Conservation (phyloP, 2,329 filamentous ascomycete genomes). For the Alternaria panax region DNA sequence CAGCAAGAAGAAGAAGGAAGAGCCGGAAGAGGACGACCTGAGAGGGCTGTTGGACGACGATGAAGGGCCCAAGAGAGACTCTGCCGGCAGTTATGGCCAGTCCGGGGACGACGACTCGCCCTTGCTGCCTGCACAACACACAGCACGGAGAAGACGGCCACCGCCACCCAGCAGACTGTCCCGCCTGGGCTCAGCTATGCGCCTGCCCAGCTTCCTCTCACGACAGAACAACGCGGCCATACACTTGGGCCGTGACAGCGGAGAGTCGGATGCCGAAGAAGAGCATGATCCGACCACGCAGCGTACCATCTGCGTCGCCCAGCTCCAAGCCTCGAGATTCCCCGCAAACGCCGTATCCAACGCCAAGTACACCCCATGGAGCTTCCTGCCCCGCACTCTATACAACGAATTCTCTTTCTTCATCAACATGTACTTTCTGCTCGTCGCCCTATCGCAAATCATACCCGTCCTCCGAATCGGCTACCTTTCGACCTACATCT, state of each 20-base stretch:
- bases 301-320: conserved; percentile 78
- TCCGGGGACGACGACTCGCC: conserved; percentile 74
- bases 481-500: conserved; percentile 93
- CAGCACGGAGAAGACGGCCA: conserved; percentile 31
- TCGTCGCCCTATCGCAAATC: conserved; percentile 92
- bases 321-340: conserved; percentile 75
- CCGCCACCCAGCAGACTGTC: conserved; percentile 50
- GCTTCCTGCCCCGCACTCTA: conserved; percentile 89
- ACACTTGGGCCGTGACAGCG: conserved; percentile 32
- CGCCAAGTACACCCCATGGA: conserved; percentile 95
- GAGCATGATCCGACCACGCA: conserved; percentile 70
- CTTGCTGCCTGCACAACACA: conserved; percentile 62
- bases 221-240: conserved; percentile 34
- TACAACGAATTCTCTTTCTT: conserved; percentile 99
- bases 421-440: conserved; percentile 98
- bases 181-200: conserved; percentile 61
- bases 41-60: conserved; percentile 71
- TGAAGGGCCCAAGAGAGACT: conserved; percentile 62
- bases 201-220: conserved; percentile 72
- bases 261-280: conserved; percentile 55
- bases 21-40: conserved; percentile 69
- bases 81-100: conserved; percentile 66
- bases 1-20: conserved; percentile 50
- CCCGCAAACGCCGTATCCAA: conserved; percentile 93
- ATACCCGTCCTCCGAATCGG: conserved; percentile 90